Evolutionary conservation across 2,329 filamentous ascomycete species (phyloP), one percentile per base, ranked within the genome.

Genomic region (Dothistroma pini): DNA sequence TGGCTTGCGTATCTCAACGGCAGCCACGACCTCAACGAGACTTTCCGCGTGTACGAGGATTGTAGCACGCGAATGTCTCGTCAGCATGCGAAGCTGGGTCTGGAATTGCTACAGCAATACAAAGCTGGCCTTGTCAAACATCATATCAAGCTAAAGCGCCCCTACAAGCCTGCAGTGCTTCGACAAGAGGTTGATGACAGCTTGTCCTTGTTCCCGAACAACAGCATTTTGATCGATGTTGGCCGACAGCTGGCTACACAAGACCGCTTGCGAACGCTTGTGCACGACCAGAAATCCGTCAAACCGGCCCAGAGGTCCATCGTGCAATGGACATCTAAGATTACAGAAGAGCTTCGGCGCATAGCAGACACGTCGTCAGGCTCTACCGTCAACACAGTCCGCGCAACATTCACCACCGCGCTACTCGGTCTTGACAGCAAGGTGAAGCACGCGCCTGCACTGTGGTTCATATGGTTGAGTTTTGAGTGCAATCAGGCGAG

Each of bases 221-320:
- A 96, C 76, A 89, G 86, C 1, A 80, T 91, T 6, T 88, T 97
- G 63, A 81, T 96, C 0, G 80, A 83, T 1, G 77, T 95, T 0
- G 89, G 89, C 65, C 83, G 86, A n/a, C 89, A 87, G 80, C 87
- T 90, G 63, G 88, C 93, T 71, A 81, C 85, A 1, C 84, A 91
- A 63, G 90, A 96, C 67, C 88, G 90, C 19, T 84, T 96, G 21
- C 86, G 89, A n/a, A 80, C 83, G 6, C 76, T 90, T 9, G 77
- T 93, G 11, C 44, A 35, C 63, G 72, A n/a, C 62, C 29, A 66
- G 22, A 66, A 67, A 16, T 22, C 29, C 19, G 25, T 21, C 6
- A 19, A 22, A 5, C 11, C 19, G 7, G 69, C 68, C 4, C 54
- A 66, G 2, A 71, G 75, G 22, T 75, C 72, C 2, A 66, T 86